Percentiles rank a stretch among this genome's conserved stretches.
Evolutionary conservation across 2,329 filamentous ascomycete species (phyloP).

Genomic region (Helminthosporium solani): DNA sequence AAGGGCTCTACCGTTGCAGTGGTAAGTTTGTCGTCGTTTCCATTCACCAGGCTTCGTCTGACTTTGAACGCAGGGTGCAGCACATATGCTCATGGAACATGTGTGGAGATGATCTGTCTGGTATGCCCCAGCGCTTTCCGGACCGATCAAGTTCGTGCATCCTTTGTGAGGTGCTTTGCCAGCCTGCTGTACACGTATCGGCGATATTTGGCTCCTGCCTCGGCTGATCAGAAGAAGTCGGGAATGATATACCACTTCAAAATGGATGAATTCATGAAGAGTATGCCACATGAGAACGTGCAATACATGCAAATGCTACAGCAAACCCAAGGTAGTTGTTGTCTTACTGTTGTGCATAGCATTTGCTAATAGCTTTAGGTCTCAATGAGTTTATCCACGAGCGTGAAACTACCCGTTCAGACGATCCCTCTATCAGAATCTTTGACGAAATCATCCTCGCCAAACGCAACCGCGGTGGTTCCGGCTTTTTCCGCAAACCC

Average conservation of each 20-base stretch:
- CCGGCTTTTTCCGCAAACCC: constrained; percentile 63
- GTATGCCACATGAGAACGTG: constrained; percentile 63
- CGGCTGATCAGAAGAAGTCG: constrained; percentile 61
- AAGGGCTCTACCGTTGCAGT: constrained; percentile 73
- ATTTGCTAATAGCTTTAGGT: constrained; percentile 41
- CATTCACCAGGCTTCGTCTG: constrained; percentile 15
- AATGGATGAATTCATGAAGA: constrained; percentile 65
- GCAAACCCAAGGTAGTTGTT: constrained; percentile 62
- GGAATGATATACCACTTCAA: constrained; percentile 66
- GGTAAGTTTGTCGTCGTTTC: constrained; percentile 41
- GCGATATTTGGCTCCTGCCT: constrained; percentile 60
- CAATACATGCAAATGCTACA: constrained; percentile 64
- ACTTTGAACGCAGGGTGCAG: constrained; percentile 54
- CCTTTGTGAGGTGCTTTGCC: constrained; percentile 68
- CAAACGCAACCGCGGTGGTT: constrained; percentile 69
- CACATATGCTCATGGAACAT: constrained; percentile 58
- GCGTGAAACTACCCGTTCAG: constrained; percentile 64
- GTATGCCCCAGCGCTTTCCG: constrained; percentile 68
- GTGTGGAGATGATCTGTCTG: constrained; percentile 60
- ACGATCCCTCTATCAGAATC: constrained; percentile 67
- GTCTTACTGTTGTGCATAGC: background rate
- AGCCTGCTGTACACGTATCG: constrained; percentile 70
- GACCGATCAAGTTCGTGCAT: constrained; percentile 65
- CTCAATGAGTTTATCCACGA: constrained; percentile 87
- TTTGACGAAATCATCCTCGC: constrained; percentile 84